Percentiles rank a stretch among this genome's conserved stretches.
Evolutionary conservation across 2,329 filamentous ascomycete genomes (phyloP).

Genomic region (Beauveria asiatica): DNA sequence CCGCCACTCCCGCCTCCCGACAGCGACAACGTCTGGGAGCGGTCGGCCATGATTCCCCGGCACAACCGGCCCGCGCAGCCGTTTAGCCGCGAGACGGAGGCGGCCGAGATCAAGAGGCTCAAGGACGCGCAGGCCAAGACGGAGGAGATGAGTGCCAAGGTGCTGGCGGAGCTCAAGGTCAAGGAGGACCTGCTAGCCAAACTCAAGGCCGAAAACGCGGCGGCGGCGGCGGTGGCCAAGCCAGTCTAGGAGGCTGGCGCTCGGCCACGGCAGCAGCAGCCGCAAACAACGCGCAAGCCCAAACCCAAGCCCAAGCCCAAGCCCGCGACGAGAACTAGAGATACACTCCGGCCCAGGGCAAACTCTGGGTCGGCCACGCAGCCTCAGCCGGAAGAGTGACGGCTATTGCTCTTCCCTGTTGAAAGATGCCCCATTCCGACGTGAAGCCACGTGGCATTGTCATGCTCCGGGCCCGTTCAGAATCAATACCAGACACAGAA

Average conservation of each 20-base stretch:
- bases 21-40: constrained; percentile 49
- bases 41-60: constrained; percentile 67
- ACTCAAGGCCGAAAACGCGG: constrained; percentile 50
- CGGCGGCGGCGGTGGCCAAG: constrained; percentile 27
- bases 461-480: too few relatives aligned
- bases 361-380: not conserved
- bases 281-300: not conserved
- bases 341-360: not conserved
- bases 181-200: constrained; percentile 55
- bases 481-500: not conserved
- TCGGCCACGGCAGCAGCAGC: not conserved
- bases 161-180: constrained; percentile 52
- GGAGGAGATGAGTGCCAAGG: constrained; percentile 48
- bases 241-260: constrained; percentile 19
- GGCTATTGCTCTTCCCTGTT: not conserved
- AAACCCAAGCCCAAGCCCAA: not conserved
- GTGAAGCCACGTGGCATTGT: not conserved
- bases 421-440: too few relatives aligned
- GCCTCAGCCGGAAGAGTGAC: not conserved
- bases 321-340: not conserved
- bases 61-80: constrained; percentile 57
- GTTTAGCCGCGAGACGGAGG: constrained; percentile 66
- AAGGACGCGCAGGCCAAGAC: constrained; percentile 57
- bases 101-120: constrained; percentile 51
- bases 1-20: constrained; percentile 28